phyloP scores from a whole-genome alignment of 768 basidiomycete species.

The Xerocomellus chrysenteron region DNA sequence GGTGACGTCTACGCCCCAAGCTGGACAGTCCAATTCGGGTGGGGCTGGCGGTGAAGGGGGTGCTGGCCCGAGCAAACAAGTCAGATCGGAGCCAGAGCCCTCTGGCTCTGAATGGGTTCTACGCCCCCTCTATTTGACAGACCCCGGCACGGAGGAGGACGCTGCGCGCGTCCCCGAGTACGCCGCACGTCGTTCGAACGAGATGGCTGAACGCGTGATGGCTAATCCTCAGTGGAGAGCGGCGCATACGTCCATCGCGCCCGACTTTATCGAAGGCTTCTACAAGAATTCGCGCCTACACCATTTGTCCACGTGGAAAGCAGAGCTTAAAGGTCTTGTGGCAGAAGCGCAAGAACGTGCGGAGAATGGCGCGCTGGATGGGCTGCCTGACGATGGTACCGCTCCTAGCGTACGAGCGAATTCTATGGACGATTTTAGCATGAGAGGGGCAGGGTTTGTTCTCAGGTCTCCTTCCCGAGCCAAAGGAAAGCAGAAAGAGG shows the following conservation, averaged over 20 bases:
- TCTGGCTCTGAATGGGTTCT: slow-evolving; percentile 10
- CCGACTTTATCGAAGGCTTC: slow-evolving; percentile 84
- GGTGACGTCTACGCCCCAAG: neutral
- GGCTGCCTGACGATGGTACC: neutral
- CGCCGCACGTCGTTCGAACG: slow-evolving; percentile 67
- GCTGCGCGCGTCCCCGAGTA: slow-evolving; percentile 58
- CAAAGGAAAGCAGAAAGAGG: slow-evolving; percentile 53
- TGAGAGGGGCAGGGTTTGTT: slow-evolving; percentile 51
- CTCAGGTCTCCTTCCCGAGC: slow-evolving; percentile 47
- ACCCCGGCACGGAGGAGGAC: slow-evolving; percentile 42
- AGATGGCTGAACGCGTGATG: slow-evolving; percentile 75
- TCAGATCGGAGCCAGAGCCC: neutral
- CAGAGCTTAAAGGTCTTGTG: slow-evolving; percentile 80
- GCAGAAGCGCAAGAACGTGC: slow-evolving; percentile 74
- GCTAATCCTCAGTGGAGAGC: slow-evolving; percentile 82
- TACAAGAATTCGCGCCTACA: slow-evolving; percentile 90
- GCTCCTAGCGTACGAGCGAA: neutral
- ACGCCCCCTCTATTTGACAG: slow-evolving; percentile 38
- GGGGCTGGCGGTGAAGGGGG: neutral
- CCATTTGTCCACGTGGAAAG: slow-evolving; percentile 88
- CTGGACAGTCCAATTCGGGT: neutral
- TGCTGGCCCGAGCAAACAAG: slow-evolving; percentile 2
- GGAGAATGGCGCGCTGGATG: slow-evolving; percentile 39
- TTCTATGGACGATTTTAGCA: slow-evolving; percentile 40
- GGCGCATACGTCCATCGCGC: slow-evolving; percentile 82